Conservation (phyloP, 306 rosid genomes). For the Casuarina glauca region DNA sequence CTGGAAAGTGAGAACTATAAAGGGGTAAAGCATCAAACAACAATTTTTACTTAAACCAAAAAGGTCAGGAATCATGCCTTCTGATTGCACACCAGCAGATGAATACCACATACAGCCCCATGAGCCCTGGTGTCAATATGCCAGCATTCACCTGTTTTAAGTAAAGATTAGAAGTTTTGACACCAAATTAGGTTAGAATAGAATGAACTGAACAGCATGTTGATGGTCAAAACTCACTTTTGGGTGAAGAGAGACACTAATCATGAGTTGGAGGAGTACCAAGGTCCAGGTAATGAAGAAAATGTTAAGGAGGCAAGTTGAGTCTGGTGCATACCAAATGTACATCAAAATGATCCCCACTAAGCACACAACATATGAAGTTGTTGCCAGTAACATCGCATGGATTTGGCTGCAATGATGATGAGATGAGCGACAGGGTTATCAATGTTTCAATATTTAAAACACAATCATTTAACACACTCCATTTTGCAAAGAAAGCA, state of each 20-base stretch:
- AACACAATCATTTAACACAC: not conserved
- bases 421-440: not conserved
- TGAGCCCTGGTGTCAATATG: slow-evolving; percentile 80
- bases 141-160: slow-evolving; percentile 78
- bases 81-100: slow-evolving; percentile 98
- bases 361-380: slow-evolving; percentile 69
- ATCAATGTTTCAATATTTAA: not conserved
- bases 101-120: slow-evolving; percentile 95
- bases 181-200: slow-evolving; percentile 6
- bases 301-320: slow-evolving; percentile 88
- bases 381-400: slow-evolving; percentile 66
- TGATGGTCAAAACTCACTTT: slow-evolving; percentile 48
- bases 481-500: not conserved
- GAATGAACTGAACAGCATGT: slow-evolving; percentile 13
- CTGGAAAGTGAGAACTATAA: not conserved
- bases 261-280: slow-evolving; percentile 90
- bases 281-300: slow-evolving; percentile 94
- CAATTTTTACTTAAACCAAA: not conserved
- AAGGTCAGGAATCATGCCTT: slow-evolving; percentile 50
- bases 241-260: slow-evolving; percentile 88
- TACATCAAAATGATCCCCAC: slow-evolving; percentile 82
- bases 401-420: slow-evolving; percentile 74
- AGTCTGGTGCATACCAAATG: slow-evolving; percentile 87
- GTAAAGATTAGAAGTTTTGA: slow-evolving; percentile 17
- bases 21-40: not conserved